Conservation (phyloP, 2,329 filamentous ascomycete species). For the Colletotrichum destructivum region DNA sequence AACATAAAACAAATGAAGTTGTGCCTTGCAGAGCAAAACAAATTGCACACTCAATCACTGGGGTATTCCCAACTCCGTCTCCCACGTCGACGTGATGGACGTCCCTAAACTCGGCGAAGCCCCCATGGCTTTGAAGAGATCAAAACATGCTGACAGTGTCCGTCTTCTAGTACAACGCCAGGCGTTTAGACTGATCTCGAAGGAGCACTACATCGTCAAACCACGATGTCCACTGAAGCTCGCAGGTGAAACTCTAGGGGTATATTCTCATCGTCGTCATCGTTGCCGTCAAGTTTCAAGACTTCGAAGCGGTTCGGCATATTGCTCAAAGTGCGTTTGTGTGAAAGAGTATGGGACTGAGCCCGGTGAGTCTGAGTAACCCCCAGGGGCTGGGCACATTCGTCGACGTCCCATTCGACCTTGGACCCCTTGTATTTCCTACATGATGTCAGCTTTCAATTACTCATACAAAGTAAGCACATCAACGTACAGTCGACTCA, state of each 20-base stretch:
- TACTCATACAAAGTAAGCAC: conserved; percentile 1
- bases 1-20: neutral
- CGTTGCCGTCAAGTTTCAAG: conserved; percentile 65
- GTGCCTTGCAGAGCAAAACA: neutral
- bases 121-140: neutral
- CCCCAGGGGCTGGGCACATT: conserved; percentile 75
- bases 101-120: neutral
- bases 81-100: neutral
- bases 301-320: conserved; percentile 74
- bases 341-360: conserved; percentile 47
- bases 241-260: conserved; percentile 36
- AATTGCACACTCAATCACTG: neutral
- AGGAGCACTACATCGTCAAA: neutral
- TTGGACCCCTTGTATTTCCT: conserved; percentile 78
- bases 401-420: conserved; percentile 81
- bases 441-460: conserved; percentile 49
- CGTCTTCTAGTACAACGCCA: neutral
- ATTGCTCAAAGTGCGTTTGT: conserved; percentile 55
- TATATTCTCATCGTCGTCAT: conserved; percentile 50
- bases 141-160: neutral
- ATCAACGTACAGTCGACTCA: conserved; percentile 67
- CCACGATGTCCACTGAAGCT: conserved; percentile 45
- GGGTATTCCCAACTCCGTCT: conserved; percentile 19
- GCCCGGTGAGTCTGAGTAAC: conserved; percentile 47
- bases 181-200: neutral